Conservation (phyloP, 2,329 filamentous ascomycete genomes). For the Cercospora nicotianae region DNA sequence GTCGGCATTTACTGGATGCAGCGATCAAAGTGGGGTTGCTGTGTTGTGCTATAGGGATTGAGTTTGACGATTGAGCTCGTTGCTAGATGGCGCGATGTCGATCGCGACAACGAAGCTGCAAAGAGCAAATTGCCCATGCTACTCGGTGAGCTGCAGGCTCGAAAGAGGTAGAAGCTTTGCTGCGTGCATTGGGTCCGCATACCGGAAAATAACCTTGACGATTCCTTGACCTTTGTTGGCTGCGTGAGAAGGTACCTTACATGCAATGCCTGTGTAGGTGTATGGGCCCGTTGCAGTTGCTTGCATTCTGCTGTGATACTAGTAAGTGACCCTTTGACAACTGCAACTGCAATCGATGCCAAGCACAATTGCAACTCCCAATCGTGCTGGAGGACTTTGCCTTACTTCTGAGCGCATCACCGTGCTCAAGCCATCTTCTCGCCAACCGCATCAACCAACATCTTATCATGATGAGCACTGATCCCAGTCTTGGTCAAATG, state of each 20-base stretch:
- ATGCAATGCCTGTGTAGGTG: background rate
- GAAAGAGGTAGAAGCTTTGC: background rate
- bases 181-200: background rate
- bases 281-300: background rate
- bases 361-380: background rate
- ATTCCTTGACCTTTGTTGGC: background rate
- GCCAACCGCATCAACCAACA: background rate
- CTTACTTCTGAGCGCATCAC: background rate
- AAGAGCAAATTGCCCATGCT: background rate
- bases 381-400: too few relatives aligned
- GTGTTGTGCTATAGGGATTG: background rate
- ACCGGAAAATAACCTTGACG: background rate
- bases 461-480: background rate
- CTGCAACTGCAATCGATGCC: background rate
- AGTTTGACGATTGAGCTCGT: background rate
- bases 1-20: background rate
- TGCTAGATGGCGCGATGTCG: background rate
- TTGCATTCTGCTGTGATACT: background rate
- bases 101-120: background rate
- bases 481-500: constrained; percentile 42
- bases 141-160: background rate
- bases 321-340: background rate
- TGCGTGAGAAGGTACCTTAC: background rate
- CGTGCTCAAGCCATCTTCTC: background rate
- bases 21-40: background rate